Conservation (phyloP, 2,329 filamentous ascomycete species). For the Penicillium sp. region DNA sequence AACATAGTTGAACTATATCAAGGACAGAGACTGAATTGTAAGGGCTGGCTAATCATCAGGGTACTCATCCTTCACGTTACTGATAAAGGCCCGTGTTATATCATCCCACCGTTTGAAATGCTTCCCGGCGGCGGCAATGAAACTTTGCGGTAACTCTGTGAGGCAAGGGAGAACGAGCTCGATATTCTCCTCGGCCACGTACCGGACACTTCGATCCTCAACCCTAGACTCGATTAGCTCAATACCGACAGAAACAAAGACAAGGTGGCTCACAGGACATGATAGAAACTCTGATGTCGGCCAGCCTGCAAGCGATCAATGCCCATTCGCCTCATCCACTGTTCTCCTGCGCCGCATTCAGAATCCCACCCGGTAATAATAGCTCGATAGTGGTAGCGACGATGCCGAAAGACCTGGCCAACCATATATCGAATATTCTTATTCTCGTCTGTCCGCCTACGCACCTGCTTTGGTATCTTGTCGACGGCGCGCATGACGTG, state of each 20-base stretch:
- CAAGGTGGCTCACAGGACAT: constrained; percentile 65
- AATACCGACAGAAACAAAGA: not conserved
- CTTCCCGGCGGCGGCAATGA: constrained; percentile 70
- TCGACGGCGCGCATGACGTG: constrained; percentile 55
- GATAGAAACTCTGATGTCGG: constrained; percentile 70
- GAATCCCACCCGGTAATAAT: constrained; percentile 84
- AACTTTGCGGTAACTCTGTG: constrained; percentile 44
- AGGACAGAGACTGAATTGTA: not conserved
- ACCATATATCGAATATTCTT: constrained; percentile 61
- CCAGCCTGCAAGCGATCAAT: constrained; percentile 59
- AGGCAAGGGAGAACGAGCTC: constrained; percentile 54
- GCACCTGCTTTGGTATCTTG: constrained; percentile 50
- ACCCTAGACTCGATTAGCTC: constrained; percentile 45
- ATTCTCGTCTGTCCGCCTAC: constrained; percentile 32
- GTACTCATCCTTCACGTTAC: constrained; percentile 76
- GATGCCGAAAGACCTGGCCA: constrained; percentile 81
- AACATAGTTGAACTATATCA: not conserved
- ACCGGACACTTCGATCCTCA: constrained; percentile 64
- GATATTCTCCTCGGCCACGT: constrained; percentile 80
- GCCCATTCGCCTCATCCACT: constrained; percentile 60
- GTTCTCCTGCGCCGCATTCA: constrained; percentile 55
- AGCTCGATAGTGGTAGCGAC: constrained; percentile 71
- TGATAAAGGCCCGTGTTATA: constrained; percentile 65
- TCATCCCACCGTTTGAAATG: constrained; percentile 85
- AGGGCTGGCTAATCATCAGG: constrained; percentile 64